Percentiles rank a stretch among this genome's conserved stretches.
phyloP scores from a whole-genome alignment of 139 green algal species.

The Chlorella sorokiniana region DNA sequence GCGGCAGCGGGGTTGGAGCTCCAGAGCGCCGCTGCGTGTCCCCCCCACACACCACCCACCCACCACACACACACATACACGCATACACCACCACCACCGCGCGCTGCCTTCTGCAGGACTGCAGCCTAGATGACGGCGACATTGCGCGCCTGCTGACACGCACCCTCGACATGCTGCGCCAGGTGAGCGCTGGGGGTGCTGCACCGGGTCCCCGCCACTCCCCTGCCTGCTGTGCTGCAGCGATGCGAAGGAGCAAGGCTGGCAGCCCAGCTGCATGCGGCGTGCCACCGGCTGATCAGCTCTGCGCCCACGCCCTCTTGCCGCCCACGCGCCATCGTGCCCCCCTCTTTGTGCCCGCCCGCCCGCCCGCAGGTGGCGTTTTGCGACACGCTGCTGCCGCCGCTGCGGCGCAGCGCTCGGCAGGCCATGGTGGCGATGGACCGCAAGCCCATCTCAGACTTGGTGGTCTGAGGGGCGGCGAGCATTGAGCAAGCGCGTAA shows the following conservation, averaged over 20 bases:
- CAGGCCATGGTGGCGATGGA: conserved; percentile 71
- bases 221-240: no score
- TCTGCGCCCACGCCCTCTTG: background rate
- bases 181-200: conserved; percentile 45
- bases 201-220: no score
- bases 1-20: no score
- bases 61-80: no score
- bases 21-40: no score
- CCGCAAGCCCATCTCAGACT: conserved; percentile 74
- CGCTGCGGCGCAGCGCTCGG: conserved; percentile 53
- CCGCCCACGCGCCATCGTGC: background rate
- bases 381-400: conserved; percentile 59
- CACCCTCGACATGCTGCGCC: conserved; percentile 80
- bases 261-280: no score
- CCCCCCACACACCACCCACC: no score
- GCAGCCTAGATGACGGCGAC: conserved; percentile 84
- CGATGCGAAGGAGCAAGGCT: no score
- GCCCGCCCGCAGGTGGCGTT: conserved; percentile 39
- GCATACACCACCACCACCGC: no score
- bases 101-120: conserved; percentile 70
- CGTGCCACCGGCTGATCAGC: no score
- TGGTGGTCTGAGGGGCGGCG: conserved; percentile 28
- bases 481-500: no score
- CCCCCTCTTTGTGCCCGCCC: no score
- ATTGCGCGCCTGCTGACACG: conserved; percentile 81